Conservation (phyloP, 108 stramenopile species). For the Pseudonitzschia pungens region DNA sequence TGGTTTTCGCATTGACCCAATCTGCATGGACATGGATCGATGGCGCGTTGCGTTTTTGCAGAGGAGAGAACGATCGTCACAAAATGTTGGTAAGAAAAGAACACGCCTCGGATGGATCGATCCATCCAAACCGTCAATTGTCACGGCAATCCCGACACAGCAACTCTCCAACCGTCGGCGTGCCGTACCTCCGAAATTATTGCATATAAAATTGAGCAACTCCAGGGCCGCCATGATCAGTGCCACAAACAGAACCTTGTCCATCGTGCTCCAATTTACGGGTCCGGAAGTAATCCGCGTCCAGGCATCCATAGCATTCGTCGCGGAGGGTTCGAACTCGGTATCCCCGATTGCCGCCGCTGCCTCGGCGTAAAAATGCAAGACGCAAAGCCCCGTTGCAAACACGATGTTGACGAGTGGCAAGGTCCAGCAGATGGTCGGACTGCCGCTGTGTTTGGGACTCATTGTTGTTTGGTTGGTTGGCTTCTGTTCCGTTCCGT, state of each 20-base stretch:
- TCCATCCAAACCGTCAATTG: neutral
- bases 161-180: neutral
- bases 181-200: constrained; percentile 33
- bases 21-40: constrained; percentile 23
- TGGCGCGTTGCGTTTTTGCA: neutral
- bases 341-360: neutral
- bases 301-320: constrained; percentile 3
- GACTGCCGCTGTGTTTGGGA: neutral
- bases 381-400: constrained; percentile 2
- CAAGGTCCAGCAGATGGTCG: neutral
- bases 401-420: constrained; percentile 13
- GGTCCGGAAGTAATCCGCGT: constrained; percentile 24
- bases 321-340: neutral
- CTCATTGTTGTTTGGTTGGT: neutral
- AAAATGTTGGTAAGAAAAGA: neutral
- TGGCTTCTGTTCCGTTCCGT: too few relatives aligned
- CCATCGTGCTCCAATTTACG: constrained; percentile 25
- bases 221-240: constrained; percentile 42
- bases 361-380: constrained; percentile 25
- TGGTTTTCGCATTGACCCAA: constrained; percentile 37
- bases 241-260: constrained; percentile 39
- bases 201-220: constrained; percentile 27
- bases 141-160: neutral
- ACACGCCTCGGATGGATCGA: neutral
- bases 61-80: neutral